Conservation (phyloP, 78 protist genomes). For the Dictyostelium citrinum region DNA sequence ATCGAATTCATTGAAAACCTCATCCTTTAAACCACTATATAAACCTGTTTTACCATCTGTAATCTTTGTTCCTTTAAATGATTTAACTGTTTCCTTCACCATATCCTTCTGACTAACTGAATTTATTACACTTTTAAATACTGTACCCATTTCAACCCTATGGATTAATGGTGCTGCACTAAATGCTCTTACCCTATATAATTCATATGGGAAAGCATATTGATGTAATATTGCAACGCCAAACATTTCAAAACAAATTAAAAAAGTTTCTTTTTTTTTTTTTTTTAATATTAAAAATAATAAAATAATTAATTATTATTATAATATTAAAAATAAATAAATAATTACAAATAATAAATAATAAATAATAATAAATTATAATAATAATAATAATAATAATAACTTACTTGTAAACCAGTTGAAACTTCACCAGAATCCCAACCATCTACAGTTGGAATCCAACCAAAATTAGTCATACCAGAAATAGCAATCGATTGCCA, state of each 20-base stretch:
- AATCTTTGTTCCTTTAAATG: slow-evolving; percentile 17
- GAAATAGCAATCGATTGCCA: slow-evolving; percentile 63
- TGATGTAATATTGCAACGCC: slow-evolving; percentile 20
- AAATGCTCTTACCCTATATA: slow-evolving; percentile 73
- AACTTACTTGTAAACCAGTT: slow-evolving; percentile 57
- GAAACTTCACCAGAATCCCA: slow-evolving; percentile 55
- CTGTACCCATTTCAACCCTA: slow-evolving; percentile 64
- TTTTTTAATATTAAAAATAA: not conserved
- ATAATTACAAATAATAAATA: not conserved
- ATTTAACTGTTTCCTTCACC: not conserved
- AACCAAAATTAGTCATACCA: slow-evolving; percentile 33
- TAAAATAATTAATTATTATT: not conserved
- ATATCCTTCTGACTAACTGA: slow-evolving; percentile 23
- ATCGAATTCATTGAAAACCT: slow-evolving; percentile 23
- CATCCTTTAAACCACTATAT: slow-evolving; percentile 36
- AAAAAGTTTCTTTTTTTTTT: not conserved
- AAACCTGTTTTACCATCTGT: slow-evolving; percentile 25
- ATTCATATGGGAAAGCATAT: slow-evolving; percentile 70
- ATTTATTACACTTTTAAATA: not conserved
- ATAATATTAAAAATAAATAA: not conserved
- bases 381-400: not conserved
- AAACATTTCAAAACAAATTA: slow-evolving; percentile 22
- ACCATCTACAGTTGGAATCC: slow-evolving; percentile 41
- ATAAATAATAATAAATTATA: not conserved
- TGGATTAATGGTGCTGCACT: slow-evolving; percentile 64